These are phyloP conservation scores for Blastobotrys attinorum DNA, from an alignment of 805 yeast genomes.

Conservation along the genomic window DNA sequence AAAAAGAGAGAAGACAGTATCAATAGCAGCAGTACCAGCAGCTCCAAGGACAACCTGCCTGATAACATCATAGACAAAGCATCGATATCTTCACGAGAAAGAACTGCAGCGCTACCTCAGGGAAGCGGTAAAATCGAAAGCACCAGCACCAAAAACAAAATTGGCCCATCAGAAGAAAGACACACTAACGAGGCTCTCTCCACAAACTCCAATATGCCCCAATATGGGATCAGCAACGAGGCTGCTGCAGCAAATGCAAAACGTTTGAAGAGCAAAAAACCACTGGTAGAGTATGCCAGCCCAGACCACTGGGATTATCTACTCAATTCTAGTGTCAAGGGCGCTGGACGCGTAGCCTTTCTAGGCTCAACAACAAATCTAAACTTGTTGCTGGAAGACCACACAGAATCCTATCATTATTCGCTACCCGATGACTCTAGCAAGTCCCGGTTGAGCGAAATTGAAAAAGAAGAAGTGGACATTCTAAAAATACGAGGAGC, in stretches of 20 bases:
- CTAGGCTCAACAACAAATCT: slow-evolving; percentile 49
- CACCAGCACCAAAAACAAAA: too few relatives aligned
- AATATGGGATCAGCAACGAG: not conserved
- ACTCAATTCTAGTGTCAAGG: slow-evolving; percentile 27
- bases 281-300: not conserved
- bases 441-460: slow-evolving; percentile 22
- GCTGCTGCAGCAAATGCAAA: slow-evolving; percentile 1
- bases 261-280: slow-evolving; percentile 1
- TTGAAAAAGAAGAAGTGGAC: slow-evolving; percentile 57
- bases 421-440: slow-evolving; percentile 19
- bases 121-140: not conserved
- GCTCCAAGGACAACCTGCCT: not conserved
- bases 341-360: slow-evolving; percentile 35
- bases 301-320: slow-evolving; percentile 27
- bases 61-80: too few relatives aligned
- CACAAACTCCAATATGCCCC: not conserved
- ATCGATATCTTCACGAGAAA: not conserved
- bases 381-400: slow-evolving; percentile 39
- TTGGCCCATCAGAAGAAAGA: not conserved
- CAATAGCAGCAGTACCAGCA: not conserved
- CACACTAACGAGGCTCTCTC: not conserved
- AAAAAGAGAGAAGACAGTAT: not conserved
- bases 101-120: not conserved
- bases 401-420: slow-evolving; percentile 37
- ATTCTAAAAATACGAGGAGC: slow-evolving; percentile 61